Evolutionary conservation across 352 stramenopile genomes (phyloP).

Genomic region (Globisporangium nagaii): DNA sequence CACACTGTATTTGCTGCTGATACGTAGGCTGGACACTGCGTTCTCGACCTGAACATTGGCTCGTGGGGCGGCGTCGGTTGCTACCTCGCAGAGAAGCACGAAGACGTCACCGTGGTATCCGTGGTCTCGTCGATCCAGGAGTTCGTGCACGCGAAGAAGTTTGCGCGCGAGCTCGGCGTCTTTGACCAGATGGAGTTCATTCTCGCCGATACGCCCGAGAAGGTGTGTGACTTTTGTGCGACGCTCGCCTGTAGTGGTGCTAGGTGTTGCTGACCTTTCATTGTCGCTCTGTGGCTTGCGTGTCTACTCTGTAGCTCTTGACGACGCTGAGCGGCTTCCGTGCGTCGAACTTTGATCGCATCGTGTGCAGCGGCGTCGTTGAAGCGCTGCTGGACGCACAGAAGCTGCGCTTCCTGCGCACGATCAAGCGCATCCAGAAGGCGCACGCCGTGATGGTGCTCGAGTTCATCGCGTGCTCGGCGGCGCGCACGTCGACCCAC

Average conservation of each 20-base stretch:
- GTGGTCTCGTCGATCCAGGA: slow-evolving; percentile 57
- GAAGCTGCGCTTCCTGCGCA: slow-evolving; percentile 48
- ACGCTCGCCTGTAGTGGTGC: neutral
- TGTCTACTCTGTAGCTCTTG: slow-evolving; percentile 29
- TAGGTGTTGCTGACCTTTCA: neutral
- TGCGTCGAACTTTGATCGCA: slow-evolving; percentile 61
- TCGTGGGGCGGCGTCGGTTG: slow-evolving; percentile 78
- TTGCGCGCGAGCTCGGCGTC: slow-evolving; percentile 54
- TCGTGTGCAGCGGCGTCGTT: slow-evolving; percentile 49
- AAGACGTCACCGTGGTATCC: slow-evolving; percentile 40
- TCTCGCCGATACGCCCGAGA: slow-evolving; percentile 52
- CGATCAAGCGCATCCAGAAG: slow-evolving; percentile 57
- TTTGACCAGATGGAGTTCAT: slow-evolving; percentile 68
- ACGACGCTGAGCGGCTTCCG: slow-evolving; percentile 49
- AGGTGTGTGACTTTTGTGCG: slow-evolving; percentile 16
- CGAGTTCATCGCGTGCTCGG: slow-evolving; percentile 63
- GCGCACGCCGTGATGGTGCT: slow-evolving; percentile 47
- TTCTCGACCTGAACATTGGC: slow-evolving; percentile 82
- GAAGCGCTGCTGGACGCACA: slow-evolving; percentile 43
- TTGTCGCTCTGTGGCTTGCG: neutral
- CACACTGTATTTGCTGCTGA: slow-evolving; percentile 6
- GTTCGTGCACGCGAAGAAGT: slow-evolving; percentile 45
- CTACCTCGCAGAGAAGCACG: slow-evolving; percentile 58
- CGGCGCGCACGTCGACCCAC: slow-evolving; percentile 61
- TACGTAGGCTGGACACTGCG: slow-evolving; percentile 41